phyloP scores from a whole-genome alignment of 805 yeast species.

The Pichia ethanolica region DNA sequence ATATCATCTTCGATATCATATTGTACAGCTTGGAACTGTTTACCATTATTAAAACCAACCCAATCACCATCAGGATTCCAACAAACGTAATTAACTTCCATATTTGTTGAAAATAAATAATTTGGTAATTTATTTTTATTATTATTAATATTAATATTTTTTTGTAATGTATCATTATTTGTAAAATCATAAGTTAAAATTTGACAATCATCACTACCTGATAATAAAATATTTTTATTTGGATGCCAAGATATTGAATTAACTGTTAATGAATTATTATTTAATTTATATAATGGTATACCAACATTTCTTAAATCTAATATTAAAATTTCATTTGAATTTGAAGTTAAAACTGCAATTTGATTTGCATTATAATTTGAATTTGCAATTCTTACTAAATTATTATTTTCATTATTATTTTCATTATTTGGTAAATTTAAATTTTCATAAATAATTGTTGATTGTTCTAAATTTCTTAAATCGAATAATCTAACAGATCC shows the following conservation, averaged over 20 bases:
- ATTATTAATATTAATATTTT: background rate
- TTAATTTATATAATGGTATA: slow-evolving; percentile 60
- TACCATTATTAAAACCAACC: slow-evolving; percentile 70
- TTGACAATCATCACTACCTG: slow-evolving; percentile 71
- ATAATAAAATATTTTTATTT: slow-evolving; percentile 46
- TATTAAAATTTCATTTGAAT: slow-evolving; percentile 56
- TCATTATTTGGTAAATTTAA: background rate
- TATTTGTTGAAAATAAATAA: slow-evolving; percentile 28
- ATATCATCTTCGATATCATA: background rate
- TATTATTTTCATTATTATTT: slow-evolving; percentile 24
- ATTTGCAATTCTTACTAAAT: slow-evolving; percentile 69
- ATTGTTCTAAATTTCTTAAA: slow-evolving; percentile 79
- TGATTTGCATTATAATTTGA: slow-evolving; percentile 76
- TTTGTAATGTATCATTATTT: slow-evolving; percentile 6
- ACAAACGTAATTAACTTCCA: slow-evolving; percentile 69
- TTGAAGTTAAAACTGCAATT: slow-evolving; percentile 73
- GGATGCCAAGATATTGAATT: slow-evolving; percentile 88
- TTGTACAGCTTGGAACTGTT: slow-evolving; percentile 59
- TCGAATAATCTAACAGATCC: slow-evolving; percentile 93
- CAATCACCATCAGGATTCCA: slow-evolving; percentile 74
- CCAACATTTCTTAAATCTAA: slow-evolving; percentile 89
- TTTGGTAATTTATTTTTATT: background rate
- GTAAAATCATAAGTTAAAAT: slow-evolving; percentile 61
- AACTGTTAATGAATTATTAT: slow-evolving; percentile 60
- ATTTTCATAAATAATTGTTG: slow-evolving; percentile 82